Percentiles rank a stretch among this genome's conserved stretches.
These are phyloP conservation scores for Penicillium bovifimosum DNA, from an alignment of 495 filamentous ascomycete genomes.

Conservation along the genomic window DNA sequence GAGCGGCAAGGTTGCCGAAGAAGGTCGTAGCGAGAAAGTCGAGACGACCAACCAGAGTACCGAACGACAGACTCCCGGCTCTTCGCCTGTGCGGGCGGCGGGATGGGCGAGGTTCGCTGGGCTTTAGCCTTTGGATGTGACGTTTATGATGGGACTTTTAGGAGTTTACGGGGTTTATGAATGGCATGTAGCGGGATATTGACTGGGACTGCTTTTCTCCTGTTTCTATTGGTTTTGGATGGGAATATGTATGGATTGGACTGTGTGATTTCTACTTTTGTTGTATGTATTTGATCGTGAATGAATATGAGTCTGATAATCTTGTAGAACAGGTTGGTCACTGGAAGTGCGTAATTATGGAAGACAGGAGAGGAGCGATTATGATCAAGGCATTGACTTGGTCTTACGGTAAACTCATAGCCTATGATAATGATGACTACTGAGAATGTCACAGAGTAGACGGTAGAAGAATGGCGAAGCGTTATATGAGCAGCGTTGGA, in stretches of 20 bases:
- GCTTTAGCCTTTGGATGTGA: conserved; percentile 33
- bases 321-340: neutral
- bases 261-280: neutral
- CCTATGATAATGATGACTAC: too few relatives aligned
- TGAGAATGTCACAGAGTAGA: too few relatives aligned
- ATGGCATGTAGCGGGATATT: conserved; percentile 19
- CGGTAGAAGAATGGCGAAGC: too few relatives aligned
- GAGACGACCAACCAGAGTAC: conserved; percentile 10
- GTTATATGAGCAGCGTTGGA: too few relatives aligned
- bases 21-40: conserved; percentile 56
- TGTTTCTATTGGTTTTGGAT: neutral
- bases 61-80: conserved; percentile 5
- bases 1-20: conserved; percentile 80
- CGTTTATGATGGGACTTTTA: conserved; percentile 6
- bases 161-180: conserved; percentile 21
- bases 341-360: neutral
- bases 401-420: too few relatives aligned
- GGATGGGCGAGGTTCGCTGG: conserved; percentile 47
- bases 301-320: neutral
- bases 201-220: conserved; percentile 4
- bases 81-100: conserved; percentile 30
- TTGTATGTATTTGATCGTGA: conserved; percentile 5
- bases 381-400: too few relatives aligned
- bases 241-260: conserved; percentile 3
- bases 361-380: too few relatives aligned